Evolutionary conservation across 1,284 basidiomycete species (phyloP), one percentile per base, ranked within the genome.

Genomic region (Trichosporon inkin): DNA sequence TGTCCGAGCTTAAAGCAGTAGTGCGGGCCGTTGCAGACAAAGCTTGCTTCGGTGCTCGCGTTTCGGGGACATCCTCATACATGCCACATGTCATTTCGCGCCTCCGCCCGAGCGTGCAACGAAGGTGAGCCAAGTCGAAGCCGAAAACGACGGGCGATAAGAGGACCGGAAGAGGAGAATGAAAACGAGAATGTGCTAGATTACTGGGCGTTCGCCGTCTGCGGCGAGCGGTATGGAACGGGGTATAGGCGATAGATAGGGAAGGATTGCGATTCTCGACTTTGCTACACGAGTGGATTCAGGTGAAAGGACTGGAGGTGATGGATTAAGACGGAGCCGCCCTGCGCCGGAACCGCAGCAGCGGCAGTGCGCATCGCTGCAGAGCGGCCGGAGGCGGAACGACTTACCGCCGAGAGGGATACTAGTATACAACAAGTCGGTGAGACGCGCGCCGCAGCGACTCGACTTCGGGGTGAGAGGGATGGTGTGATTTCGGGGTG

Each of bases 101-200:
- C 19, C 19, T 44, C 20, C 6, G 10, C 14, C 19, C 5, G 28
- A 32, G 40, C 40, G 40, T 44, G 40, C 40, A 44, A 44, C 20
- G 20, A 44, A 22, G 40, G 22, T 22, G 40, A 44, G 19, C 20
- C 20, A 28, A 49, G 44, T 32, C 24, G 16, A 49, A 49, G 44
- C 24, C 28, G 41, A 16, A 24, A n/a, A 2, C 14, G 16, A 49
- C n/a, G 11, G 40, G 22, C 40, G 22, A 24, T 14, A 28, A 19
- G 41, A 14, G 22, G 22, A 32, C 13, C 14, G 24, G 8, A n/a
- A 49, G 22, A 24, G 20, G 24, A 20, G 39, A 24, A 19, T 37
- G 40, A 44, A 44, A 19, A 44, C 40, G 40, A 44, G 40, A 44
- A 44, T 44, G 40, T 44, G 40, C n/a, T n/a, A 19, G 17, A 11